These are phyloP conservation scores for Daldinia concentrica DNA, from an alignment of 495 filamentous ascomycete species.

Conservation along the genomic window DNA sequence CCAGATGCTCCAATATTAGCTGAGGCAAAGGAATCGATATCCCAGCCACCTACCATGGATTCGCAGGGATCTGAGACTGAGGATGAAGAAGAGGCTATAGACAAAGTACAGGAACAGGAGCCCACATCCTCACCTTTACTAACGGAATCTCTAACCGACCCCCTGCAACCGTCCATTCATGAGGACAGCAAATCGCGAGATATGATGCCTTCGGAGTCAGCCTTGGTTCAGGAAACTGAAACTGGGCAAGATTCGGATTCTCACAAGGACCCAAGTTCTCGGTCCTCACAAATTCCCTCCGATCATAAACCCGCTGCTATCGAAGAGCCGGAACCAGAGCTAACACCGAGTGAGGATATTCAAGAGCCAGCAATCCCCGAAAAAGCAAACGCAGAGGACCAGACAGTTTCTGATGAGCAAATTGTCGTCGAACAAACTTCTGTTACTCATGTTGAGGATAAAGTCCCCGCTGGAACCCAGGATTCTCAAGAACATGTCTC, in stretches of 20 bases:
- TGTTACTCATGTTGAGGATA: background rate
- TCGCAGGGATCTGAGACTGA: conserved; percentile 18
- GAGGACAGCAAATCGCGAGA: background rate
- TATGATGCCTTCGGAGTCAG: background rate
- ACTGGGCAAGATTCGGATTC: background rate
- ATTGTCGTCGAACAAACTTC: background rate
- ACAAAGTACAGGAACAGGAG: conserved; percentile 20
- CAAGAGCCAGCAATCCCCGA: background rate
- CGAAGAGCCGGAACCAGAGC: background rate
- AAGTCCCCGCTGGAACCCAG: background rate
- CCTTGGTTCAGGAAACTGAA: conserved; percentile 3
- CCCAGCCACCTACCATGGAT: conserved; percentile 9
- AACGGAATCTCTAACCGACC: conserved; percentile 4
- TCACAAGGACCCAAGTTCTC: background rate
- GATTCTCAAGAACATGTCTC: background rate
- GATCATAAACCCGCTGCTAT: background rate
- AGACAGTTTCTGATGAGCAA: background rate
- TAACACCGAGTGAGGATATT: background rate
- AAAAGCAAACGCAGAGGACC: background rate
- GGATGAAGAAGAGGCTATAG: conserved; percentile 45
- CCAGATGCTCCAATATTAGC: conserved; percentile 5
- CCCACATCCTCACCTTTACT: conserved; percentile 14
- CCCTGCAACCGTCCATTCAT: conserved; percentile 4
- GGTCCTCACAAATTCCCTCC: background rate
- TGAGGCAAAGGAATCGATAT: conserved; percentile 8